Base-by-base conservation (phyloP, 306 rosid genomes). In the Castanopsis chinensis region DNA sequence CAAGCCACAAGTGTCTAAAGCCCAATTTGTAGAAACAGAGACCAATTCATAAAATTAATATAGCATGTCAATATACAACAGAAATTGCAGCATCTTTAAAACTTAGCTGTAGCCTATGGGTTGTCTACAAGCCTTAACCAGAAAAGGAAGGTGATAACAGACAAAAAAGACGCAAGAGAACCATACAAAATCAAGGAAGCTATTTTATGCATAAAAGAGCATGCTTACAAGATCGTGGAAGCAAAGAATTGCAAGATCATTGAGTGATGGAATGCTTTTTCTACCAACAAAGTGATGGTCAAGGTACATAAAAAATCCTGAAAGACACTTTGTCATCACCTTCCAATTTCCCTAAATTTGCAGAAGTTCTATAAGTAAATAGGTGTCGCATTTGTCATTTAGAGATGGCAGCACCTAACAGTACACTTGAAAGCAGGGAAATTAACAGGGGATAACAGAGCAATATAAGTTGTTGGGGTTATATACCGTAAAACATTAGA, bases 271-370 rank as follows among this genome's bases (percentile, higher is more conserved):
- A 67, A 67, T 5, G 6, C 35, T n/a, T 35, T 52, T 67, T 67
- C 27, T 67, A 67, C 6, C n/a, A 67, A 33, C 71, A 19, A 67
- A 67, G 52, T 19, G 25, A 17, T 67, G 23, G 9, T 67, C 71
- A 32, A 33, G 71, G 71, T 67, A 67, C 17, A 32, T 23, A 33
- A 33, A 67, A 35, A 67, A 67, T 67, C 71, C 25, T 3, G 45
- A 67, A 17, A 67, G n/a, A 67, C 71, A 67, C 27, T 67, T 67
- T 18, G 71, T 67, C 71, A 67, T 67, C 51, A 8, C 52, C 52
- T n/a, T n/a, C n/a, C n/a, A n/a, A n/a, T n/a, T n/a, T n/a, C n/a
- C n/a, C n/a, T n/a, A n/a, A n/a, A n/a, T n/a, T n/a, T 67, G 71
- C 25, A 8, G 51, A 33, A 67, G 51, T 11, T 18, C 17, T 7